Conservation (phyloP, 2,329 filamentous ascomycete species). For the Neonectria ditissima region DNA sequence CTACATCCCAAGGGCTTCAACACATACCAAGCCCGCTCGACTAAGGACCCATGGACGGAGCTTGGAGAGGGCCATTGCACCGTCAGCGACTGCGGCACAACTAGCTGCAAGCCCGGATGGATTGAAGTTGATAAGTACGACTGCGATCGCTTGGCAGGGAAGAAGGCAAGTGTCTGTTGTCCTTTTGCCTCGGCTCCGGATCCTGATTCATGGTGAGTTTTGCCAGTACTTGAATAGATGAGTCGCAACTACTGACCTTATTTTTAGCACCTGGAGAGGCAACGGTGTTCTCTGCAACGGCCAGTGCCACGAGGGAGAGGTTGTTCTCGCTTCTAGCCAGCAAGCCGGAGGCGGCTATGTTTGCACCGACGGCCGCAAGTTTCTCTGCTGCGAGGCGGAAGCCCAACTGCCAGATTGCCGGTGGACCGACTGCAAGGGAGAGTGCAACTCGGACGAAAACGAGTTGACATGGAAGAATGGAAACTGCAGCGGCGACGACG, state of each 20-base stretch:
- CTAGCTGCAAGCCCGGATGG: constrained; percentile 10
- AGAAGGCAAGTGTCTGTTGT: constrained; percentile 48
- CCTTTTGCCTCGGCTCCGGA: constrained; percentile 47
- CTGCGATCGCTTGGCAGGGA: not conserved
- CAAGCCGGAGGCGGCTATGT: constrained; percentile 44
- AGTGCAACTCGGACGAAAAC: constrained; percentile 7
- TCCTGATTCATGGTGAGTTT: constrained; percentile 41
- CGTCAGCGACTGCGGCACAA: constrained; percentile 10
- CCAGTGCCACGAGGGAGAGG: constrained; percentile 50
- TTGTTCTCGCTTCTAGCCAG: constrained; percentile 43
- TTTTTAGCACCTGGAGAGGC: constrained; percentile 45
- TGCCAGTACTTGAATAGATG: not conserved
- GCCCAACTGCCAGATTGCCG: constrained; percentile 8
- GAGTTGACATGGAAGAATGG: constrained; percentile 23
- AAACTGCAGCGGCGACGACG: constrained; percentile 31
- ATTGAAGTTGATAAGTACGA: not conserved
- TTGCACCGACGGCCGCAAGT: constrained; percentile 47
- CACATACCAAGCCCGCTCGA: constrained; percentile 19
- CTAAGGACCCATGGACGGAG: not conserved
- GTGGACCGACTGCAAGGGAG: constrained; percentile 8
- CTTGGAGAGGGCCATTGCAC: constrained; percentile 1
- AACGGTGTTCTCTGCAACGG: constrained; percentile 45
- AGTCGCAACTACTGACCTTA: not conserved
- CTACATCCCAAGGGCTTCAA: constrained; percentile 21
- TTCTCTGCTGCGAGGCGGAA: constrained; percentile 46